Conservation (phyloP, 1,284 basidiomycete genomes). For the Trichosporon ovoides region DNA sequence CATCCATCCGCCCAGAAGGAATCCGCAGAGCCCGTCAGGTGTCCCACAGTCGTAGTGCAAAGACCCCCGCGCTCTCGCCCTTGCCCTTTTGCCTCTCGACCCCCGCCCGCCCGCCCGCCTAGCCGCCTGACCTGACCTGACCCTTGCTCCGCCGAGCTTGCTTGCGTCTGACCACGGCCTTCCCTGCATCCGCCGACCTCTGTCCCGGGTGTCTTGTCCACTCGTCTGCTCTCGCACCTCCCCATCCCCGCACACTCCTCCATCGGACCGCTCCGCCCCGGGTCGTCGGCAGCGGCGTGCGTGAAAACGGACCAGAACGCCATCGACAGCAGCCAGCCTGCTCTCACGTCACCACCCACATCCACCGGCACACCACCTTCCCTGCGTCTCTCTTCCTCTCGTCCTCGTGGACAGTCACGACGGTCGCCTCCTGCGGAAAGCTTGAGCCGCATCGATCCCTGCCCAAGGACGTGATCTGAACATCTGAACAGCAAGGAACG, state of each 20-base stretch:
- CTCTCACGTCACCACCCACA: background rate
- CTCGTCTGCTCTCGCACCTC: background rate
- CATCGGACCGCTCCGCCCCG: too few relatives aligned
- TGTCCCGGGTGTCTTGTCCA: background rate
- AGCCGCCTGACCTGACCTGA: background rate
- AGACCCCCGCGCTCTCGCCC: background rate
- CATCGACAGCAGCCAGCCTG: background rate
- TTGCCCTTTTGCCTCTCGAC: background rate
- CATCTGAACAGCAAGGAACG: too few relatives aligned
- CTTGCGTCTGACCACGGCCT: background rate
- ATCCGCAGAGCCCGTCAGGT: background rate
- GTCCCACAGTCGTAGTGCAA: background rate
- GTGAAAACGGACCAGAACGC: background rate
- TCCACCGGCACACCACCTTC: background rate
- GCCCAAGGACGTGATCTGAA: too few relatives aligned
- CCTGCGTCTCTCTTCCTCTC: background rate
- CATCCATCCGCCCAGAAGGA: background rate
- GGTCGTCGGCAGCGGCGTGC: background rate
- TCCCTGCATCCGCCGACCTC: conserved; percentile 2
- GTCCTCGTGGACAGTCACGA: background rate
- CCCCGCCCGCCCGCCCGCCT: too few relatives aligned
- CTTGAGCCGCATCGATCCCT: too few relatives aligned
- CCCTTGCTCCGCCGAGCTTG: conserved; percentile 3
- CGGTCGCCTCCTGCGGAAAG: background rate
- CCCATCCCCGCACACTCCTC: background rate